Evolutionary conservation across 2,329 filamentous ascomycete genomes (phyloP).

Genomic region (Pleoardoris graminearum): DNA sequence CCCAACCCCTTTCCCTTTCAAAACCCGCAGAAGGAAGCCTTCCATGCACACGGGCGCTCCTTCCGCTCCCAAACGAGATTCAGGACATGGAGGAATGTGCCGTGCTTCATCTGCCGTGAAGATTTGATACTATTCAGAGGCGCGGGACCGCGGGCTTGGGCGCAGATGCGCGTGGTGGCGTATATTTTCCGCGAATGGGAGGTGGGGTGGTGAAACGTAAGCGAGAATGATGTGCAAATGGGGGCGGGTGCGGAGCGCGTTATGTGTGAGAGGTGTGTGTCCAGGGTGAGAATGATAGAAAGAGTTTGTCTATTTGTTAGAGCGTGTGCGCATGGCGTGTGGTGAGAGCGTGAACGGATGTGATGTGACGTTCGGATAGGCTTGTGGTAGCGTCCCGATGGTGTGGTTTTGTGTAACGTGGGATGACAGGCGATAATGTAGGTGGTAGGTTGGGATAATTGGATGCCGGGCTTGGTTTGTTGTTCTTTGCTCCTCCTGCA

Average conservation of each 20-base stretch:
- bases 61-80: conserved; percentile 1
- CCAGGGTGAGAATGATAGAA: too few species aligned
- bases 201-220: background rate
- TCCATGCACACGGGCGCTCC: background rate
- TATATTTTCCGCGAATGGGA: conserved; percentile 5
- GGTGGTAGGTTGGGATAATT: background rate
- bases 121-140: background rate
- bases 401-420: background rate
- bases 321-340: background rate
- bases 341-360: background rate
- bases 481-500: background rate
- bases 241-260: background rate
- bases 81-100: conserved; percentile 1
- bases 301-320: too few species aligned
- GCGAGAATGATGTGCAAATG: conserved; percentile 1
- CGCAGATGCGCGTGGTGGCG: conserved; percentile 1
- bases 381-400: background rate
- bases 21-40: background rate
- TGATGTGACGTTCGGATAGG: background rate
- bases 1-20: background rate
- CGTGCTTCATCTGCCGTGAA: background rate
- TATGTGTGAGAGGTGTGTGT: background rate
- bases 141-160: background rate
- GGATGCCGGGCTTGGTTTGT: background rate
- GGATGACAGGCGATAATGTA: background rate